Evolutionary conservation across 495 filamentous ascomycete genomes (phyloP).

Genomic region (Lophium mytilinum): DNA sequence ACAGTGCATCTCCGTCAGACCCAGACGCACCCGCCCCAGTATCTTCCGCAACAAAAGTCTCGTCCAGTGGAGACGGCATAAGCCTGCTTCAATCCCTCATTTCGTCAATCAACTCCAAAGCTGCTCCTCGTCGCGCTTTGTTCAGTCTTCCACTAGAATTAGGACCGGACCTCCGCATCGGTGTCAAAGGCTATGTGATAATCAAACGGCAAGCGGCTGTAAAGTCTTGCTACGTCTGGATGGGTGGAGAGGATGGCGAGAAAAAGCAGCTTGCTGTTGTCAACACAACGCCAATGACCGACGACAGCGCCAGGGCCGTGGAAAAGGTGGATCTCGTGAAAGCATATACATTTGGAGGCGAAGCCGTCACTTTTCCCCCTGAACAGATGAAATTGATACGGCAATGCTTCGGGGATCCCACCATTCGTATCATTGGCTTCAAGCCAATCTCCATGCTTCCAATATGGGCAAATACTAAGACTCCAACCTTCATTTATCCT

Average conservation of each 20-base stretch:
- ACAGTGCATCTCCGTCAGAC: conserved; percentile 44
- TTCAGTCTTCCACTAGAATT: conserved; percentile 84
- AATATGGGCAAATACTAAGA: conserved; percentile 77
- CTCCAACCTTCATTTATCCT: conserved; percentile 88
- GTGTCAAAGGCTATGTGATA: conserved; percentile 85
- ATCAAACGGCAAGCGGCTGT: conserved; percentile 74
- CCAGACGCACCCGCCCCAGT: conserved; percentile 57
- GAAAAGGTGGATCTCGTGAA: conserved; percentile 80
- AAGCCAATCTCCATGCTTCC: conserved; percentile 69
- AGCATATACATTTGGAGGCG: conserved; percentile 92
- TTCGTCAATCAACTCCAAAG: conserved; percentile 84
- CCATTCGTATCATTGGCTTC: conserved; percentile 89
- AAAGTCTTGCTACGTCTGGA: conserved; percentile 75
- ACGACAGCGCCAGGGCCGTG: conserved; percentile 63
- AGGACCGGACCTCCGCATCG: conserved; percentile 74
- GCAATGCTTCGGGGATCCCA: conserved; percentile 63
- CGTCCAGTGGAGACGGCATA: conserved; percentile 60
- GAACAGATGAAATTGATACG: conserved; percentile 73
- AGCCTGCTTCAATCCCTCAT: conserved; percentile 73
- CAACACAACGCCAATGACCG: conserved; percentile 61
- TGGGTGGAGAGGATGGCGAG: conserved; percentile 77
- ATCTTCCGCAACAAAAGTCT: conserved; percentile 30
- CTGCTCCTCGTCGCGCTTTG: conserved; percentile 75
- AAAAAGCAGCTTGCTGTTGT: conserved; percentile 69
- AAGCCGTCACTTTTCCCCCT: conserved; percentile 73